Evolutionary conservation across 2,329 filamentous ascomycete genomes (phyloP).

Genomic region (Ophiocordyceps australis): DNA sequence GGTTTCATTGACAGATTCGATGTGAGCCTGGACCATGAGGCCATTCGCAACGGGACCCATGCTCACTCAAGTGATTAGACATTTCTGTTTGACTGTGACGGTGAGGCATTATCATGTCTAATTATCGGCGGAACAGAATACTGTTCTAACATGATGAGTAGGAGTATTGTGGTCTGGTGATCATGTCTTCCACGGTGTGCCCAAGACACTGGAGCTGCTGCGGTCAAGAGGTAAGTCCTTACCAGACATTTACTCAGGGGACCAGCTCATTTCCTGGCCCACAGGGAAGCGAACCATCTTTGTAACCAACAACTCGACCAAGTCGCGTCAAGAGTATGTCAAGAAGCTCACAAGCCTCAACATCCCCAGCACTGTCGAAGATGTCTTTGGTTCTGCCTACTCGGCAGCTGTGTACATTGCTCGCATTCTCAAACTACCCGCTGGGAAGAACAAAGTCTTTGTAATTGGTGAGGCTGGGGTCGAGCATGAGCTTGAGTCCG

Average conservation of each 20-base stretch:
- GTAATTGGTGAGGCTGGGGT: constrained; percentile 84
- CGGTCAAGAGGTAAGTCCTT: constrained; percentile 49
- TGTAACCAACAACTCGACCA: constrained; percentile 98
- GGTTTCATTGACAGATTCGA: constrained; percentile 85
- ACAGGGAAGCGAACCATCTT: constrained; percentile 84
- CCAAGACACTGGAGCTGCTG: constrained; percentile 71
- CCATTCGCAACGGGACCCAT: too few relatives aligned
- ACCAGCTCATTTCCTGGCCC: constrained; percentile 1
- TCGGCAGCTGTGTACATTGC: constrained; percentile 91
- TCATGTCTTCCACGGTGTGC: constrained; percentile 67
- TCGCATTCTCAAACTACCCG: constrained; percentile 65
- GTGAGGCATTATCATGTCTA: too few relatives aligned
- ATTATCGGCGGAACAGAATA: too few relatives aligned
- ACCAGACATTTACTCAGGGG: neutral
- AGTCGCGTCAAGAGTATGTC: constrained; percentile 80
- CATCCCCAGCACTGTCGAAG: constrained; percentile 65
- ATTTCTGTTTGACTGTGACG: constrained; percentile 95
- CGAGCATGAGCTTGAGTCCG: constrained; percentile 68
- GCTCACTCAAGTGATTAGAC: constrained; percentile 44
- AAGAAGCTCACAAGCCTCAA: constrained; percentile 73
- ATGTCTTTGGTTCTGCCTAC: constrained; percentile 93
- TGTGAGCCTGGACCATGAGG: too few relatives aligned
- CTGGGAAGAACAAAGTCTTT: constrained; percentile 80
- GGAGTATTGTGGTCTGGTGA: constrained; percentile 96
- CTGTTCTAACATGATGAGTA: too few relatives aligned